These are phyloP conservation scores for Dentipellis sp. DNA, from an alignment of 768 basidiomycete species.

Conservation along the genomic window DNA sequence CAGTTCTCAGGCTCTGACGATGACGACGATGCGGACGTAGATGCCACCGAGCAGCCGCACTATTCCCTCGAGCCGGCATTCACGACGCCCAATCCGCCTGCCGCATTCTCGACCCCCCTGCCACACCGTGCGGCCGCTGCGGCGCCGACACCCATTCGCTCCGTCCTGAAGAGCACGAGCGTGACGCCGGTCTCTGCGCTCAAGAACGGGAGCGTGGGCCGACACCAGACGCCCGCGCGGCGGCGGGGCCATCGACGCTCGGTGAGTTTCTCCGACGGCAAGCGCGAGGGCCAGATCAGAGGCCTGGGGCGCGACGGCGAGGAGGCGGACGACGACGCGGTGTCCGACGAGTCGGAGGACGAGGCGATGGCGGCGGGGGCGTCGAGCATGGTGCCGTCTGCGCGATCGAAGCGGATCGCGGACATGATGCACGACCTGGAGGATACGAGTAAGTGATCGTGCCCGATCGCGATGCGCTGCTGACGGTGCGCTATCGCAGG, in stretches of 20 bases:
- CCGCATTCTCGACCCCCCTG: slow-evolving; percentile 3
- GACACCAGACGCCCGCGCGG: slow-evolving; percentile 46
- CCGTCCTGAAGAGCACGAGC: slow-evolving; percentile 33
- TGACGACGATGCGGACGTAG: slow-evolving; percentile 1
- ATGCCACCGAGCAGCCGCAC: not conserved
- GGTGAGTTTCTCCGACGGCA: slow-evolving; percentile 97
- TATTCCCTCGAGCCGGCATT: not conserved
- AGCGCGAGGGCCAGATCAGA: slow-evolving; percentile 78
- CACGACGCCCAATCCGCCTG: slow-evolving; percentile 5
- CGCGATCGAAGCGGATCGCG: slow-evolving; percentile 71
- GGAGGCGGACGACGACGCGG: slow-evolving; percentile 26
- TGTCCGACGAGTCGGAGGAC: slow-evolving; percentile 3
- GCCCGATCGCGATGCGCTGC: slow-evolving; percentile 1
- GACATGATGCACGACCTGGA: slow-evolving; percentile 72
- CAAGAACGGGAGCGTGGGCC: slow-evolving; percentile 40
- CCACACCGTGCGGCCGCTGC: slow-evolving; percentile 9
- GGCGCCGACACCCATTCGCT: slow-evolving; percentile 27
- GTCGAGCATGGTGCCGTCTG: slow-evolving; percentile 40
- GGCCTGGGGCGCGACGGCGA: slow-evolving; percentile 39
- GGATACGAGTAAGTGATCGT: slow-evolving; percentile 44
- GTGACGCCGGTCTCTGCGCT: slow-evolving; percentile 49
- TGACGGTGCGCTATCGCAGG: slow-evolving; percentile 10
- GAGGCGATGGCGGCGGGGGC: slow-evolving; percentile 10
- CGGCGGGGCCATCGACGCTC: slow-evolving; percentile 55
- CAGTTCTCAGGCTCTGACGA: slow-evolving; percentile 10